Percentiles rank a stretch among this genome's conserved stretches.
Evolutionary conservation across 108 stramenopile species (phyloP).

Genomic region (Seminavis robusta): DNA sequence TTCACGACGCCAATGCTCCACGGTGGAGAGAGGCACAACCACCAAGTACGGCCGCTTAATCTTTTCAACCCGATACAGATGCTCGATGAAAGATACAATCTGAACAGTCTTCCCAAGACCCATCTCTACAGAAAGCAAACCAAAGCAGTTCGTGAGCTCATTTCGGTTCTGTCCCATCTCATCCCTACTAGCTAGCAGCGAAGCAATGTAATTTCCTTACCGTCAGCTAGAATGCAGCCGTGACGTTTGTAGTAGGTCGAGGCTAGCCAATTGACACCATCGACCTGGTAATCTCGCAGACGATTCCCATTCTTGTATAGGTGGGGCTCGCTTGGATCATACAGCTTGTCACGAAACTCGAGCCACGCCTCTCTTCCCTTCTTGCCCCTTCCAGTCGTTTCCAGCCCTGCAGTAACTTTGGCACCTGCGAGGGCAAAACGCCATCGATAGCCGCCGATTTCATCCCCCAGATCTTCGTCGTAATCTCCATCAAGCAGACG

Average conservation of each 20-base stretch:
- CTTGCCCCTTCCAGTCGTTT: conserved; percentile 30
- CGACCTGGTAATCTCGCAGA: conserved; percentile 93
- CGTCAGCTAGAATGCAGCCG: conserved; percentile 94
- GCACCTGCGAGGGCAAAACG: conserved; percentile 74
- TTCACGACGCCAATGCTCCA: conserved; percentile 98
- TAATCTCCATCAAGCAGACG: conserved; percentile 67
- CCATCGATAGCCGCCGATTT: conserved; percentile 84
- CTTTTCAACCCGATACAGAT: conserved; percentile 91
- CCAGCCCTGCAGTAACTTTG: conserved; percentile 64
- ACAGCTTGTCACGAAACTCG: conserved; percentile 81
- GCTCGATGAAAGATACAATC: conserved; percentile 93
- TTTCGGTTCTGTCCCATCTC: no score
- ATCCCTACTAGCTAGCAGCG: no score
- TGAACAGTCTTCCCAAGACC: conserved; percentile 87
- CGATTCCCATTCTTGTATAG: conserved; percentile 76
- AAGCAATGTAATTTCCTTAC: no score
- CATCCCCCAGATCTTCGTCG: conserved; percentile 81
- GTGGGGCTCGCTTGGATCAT: conserved; percentile 80
- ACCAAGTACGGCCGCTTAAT: conserved; percentile 92
- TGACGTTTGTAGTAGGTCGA: conserved; percentile 87
- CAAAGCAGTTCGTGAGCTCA: no score
- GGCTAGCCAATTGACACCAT: conserved; percentile 96
- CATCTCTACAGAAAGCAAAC: no score
- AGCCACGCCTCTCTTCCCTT: conserved; percentile 80
- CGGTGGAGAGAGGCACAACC: conserved; percentile 95